Evolutionary conservation across 2,329 filamentous ascomycete genomes (phyloP).

Genomic region (Calonectria hawksworthii): DNA sequence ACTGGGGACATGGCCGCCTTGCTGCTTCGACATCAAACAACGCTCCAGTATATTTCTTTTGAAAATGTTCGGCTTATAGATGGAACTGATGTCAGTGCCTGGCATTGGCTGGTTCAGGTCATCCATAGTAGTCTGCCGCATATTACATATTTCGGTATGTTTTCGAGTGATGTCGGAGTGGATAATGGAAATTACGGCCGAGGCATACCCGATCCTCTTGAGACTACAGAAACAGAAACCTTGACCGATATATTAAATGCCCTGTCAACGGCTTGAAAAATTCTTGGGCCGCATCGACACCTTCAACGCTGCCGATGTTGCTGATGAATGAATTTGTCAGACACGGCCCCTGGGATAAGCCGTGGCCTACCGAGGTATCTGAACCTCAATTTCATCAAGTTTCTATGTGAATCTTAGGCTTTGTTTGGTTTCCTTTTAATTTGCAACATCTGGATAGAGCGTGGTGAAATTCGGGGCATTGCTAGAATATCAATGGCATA

Average conservation of each 20-base stretch:
- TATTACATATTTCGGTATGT: constrained; percentile 1
- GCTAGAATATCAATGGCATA: too few species aligned
- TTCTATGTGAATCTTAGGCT: too few species aligned
- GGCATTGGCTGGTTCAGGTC: neutral
- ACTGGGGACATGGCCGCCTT: neutral
- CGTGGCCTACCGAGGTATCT: neutral
- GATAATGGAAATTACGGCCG: neutral
- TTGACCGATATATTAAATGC: neutral
- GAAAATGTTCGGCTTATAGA: constrained; percentile 2
- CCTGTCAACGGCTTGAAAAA: neutral
- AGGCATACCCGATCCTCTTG: neutral
- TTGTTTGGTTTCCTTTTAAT: too few species aligned
- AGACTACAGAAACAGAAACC: neutral
- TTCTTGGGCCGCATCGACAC: neutral
- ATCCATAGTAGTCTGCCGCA: neutral
- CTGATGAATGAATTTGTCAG: neutral
- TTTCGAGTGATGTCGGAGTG: neutral
- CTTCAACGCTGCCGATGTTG: neutral
- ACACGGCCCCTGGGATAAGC: neutral
- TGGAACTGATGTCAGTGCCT: neutral
- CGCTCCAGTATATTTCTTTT: neutral
- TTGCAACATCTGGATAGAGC: too few species aligned
- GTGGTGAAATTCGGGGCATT: too few species aligned
- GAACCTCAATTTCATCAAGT: too few species aligned
- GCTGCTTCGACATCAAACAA: neutral